phyloP scores from a whole-genome alignment of 306 rosid species.

The Cicer pinnatifidum region DNA sequence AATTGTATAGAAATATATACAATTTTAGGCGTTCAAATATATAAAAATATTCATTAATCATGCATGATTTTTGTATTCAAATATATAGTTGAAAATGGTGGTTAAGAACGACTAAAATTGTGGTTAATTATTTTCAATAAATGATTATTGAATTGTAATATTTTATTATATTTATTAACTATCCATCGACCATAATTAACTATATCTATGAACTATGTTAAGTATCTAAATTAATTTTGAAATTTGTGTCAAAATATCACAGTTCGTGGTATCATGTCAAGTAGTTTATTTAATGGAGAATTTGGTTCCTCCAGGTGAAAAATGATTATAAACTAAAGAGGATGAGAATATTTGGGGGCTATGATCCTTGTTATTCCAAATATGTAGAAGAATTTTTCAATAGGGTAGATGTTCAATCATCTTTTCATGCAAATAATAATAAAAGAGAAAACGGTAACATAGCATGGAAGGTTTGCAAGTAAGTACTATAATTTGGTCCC shows the following conservation, averaged over 20 bases:
- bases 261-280: background rate
- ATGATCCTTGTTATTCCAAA: slow-evolving; percentile 61
- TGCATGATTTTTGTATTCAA: background rate
- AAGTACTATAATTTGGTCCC: slow-evolving; percentile 36
- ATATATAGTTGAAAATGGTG: too few relatives aligned
- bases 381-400: slow-evolving; percentile 60
- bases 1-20: too few relatives aligned
- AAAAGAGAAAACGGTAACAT: slow-evolving; percentile 35
- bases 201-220: background rate
- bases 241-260: background rate
- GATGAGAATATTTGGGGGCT: slow-evolving; percentile 60
- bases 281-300: background rate
- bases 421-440: slow-evolving; percentile 47
- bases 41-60: too few relatives aligned
- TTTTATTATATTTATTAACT: too few relatives aligned
- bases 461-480: slow-evolving; percentile 61
- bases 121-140: too few relatives aligned
- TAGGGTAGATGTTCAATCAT: slow-evolving; percentile 54
- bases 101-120: too few relatives aligned
- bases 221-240: background rate
- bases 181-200: background rate
- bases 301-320: slow-evolving; percentile 42
- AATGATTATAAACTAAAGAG: slow-evolving; percentile 42
- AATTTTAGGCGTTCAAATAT: background rate
- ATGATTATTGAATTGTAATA: too few relatives aligned